Evolutionary conservation across 2,329 filamentous ascomycete species (phyloP).

Genomic region (Cyphellophora attinorum): DNA sequence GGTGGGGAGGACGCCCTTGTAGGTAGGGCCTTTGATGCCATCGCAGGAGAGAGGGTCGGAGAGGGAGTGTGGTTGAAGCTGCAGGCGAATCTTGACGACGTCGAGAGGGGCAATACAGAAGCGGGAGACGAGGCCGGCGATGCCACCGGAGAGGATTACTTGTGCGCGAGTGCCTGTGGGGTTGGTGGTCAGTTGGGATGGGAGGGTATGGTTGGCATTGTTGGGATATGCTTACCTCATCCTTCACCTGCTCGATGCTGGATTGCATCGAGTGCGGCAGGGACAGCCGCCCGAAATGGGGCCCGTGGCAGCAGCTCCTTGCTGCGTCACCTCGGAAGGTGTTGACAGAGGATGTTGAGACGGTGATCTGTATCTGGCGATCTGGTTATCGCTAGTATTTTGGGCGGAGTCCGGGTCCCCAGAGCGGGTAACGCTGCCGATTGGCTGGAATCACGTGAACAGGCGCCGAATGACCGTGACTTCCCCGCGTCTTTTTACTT

Average conservation of each 20-base stretch:
- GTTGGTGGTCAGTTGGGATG: too few relatives aligned
- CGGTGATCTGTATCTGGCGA: too few relatives aligned
- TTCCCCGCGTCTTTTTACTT: too few relatives aligned
- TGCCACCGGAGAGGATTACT: conserved; percentile 55
- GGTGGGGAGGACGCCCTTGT: conserved; percentile 66
- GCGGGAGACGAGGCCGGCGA: conserved; percentile 80
- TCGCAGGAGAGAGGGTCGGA: conserved; percentile 59
- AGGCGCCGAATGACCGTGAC: too few relatives aligned
- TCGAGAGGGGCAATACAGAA: conserved; percentile 94
- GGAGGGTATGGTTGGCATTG: not conserved
- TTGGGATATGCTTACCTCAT: conserved; percentile 55
- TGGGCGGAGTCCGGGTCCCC: too few relatives aligned
- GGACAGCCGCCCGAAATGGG: too few relatives aligned
- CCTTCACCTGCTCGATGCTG: conserved; percentile 54
- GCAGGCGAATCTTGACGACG: conserved; percentile 94
- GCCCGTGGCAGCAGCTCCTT: too few relatives aligned
- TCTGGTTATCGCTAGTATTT: too few relatives aligned
- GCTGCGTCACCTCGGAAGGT: too few relatives aligned
- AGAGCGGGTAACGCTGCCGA: too few relatives aligned
- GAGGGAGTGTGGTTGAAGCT: conserved; percentile 80
- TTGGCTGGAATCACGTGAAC: too few relatives aligned
- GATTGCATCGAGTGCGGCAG: conserved; percentile 46
- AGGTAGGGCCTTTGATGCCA: conserved; percentile 33
- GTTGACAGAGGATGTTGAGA: too few relatives aligned
- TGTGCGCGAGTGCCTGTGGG: conserved; percentile 59